These are phyloP conservation scores for Chlorella sp. DNA, from an alignment of 139 green algal genomes.

Conservation along the genomic window DNA sequence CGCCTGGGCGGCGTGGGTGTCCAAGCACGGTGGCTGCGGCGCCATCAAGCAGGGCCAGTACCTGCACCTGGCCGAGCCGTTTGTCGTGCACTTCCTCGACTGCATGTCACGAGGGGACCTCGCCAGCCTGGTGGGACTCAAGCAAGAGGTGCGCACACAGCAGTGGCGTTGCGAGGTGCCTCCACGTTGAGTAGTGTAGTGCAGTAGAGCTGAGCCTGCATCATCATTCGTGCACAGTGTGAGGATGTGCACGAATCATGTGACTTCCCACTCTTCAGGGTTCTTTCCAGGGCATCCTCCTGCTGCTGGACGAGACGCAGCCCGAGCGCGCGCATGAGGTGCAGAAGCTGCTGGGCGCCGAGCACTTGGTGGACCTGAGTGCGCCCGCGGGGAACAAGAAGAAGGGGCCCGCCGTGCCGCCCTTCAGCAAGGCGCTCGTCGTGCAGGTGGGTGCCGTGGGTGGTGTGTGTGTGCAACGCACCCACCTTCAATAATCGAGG, in stretches of 20 bases:
- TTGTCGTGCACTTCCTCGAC: constrained; percentile 34
- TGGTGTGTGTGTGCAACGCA: no score
- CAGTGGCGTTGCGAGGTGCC: no score
- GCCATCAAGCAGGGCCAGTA: constrained; percentile 19
- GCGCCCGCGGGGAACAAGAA: neutral
- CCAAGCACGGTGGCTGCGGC: constrained; percentile 5
- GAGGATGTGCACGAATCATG: no score
- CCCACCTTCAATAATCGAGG: no score
- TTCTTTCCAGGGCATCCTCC: constrained; percentile 20
- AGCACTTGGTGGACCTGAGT: neutral
- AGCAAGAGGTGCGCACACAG: neutral
- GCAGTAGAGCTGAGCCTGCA: no score
- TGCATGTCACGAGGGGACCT: neutral
- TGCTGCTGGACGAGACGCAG: constrained; percentile 18
- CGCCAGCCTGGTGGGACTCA: neutral
- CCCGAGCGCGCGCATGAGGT: neutral
- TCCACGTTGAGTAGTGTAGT: no score
- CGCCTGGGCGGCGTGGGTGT: constrained; percentile 33
- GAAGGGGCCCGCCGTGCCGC: neutral
- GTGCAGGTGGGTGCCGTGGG: constrained; percentile 1
- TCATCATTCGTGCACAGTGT: no score
- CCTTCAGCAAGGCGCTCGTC: constrained; percentile 25
- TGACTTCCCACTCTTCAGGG: no score
- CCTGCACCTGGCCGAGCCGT: constrained; percentile 45
- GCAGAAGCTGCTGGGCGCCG: neutral